Evolutionary conservation across 2,329 filamentous ascomycete species (phyloP).

Genomic region (Malbranchea zuffiana): DNA sequence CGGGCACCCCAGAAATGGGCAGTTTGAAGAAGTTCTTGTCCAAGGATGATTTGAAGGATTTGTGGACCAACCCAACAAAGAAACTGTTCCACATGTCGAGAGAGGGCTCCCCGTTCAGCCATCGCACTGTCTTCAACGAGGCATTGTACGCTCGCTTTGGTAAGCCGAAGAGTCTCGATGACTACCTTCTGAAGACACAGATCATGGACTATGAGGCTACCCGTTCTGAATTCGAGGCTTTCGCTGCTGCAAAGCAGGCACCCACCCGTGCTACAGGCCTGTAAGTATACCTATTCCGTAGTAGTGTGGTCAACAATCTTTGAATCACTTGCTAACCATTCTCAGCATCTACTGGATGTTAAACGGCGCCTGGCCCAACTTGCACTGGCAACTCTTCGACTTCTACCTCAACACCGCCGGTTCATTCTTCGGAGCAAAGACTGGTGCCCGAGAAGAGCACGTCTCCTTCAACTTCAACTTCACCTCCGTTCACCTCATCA

Average conservation of each 20-base stretch:
- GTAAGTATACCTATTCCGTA: constrained; percentile 10
- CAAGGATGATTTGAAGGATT: constrained; percentile 39
- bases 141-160: constrained; percentile 46
- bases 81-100: constrained; percentile 51
- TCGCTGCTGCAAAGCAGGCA: constrained; percentile 41
- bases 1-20: constrained; percentile 49
- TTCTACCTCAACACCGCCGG: constrained; percentile 50
- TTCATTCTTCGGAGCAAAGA: constrained; percentile 50
- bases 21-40: constrained; percentile 47
- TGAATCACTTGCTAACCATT: background rate
- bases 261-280: constrained; percentile 47
- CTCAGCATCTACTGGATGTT: constrained; percentile 55
- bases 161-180: constrained; percentile 40
- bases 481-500: constrained; percentile 42
- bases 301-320: background rate
- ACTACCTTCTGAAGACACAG: constrained; percentile 51
- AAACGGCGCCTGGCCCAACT: constrained; percentile 52
- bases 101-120: constrained; percentile 44
- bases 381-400: constrained; percentile 57
- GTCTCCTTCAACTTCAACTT: constrained; percentile 45
- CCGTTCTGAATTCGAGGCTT: constrained; percentile 49
- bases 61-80: constrained; percentile 47
- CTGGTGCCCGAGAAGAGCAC: constrained; percentile 42
- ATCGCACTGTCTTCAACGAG: constrained; percentile 48
- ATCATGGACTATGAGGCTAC: constrained; percentile 56